Evolutionary conservation across 495 filamentous ascomycete species (phyloP), one percentile per base, ranked within the genome.

Genomic region (Talaromyces borbonicus): DNA sequence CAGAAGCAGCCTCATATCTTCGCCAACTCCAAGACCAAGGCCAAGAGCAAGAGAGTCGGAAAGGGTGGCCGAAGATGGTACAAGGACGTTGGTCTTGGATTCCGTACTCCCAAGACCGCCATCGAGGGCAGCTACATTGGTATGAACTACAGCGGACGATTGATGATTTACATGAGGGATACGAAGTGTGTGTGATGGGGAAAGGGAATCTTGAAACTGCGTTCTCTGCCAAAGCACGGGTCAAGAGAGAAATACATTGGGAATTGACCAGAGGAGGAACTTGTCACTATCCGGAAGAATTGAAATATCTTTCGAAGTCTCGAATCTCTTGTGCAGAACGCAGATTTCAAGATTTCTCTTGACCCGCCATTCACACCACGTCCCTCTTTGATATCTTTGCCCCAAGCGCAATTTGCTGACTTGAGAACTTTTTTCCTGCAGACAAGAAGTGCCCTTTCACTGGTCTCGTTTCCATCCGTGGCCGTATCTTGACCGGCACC

Each of bases 401-500:
- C n/a, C n/a, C n/a, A n/a, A n/a, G n/a, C n/a, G n/a, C n/a, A n/a
- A n/a, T n/a, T n/a, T n/a, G n/a, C n/a, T n/a, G n/a, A n/a, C n/a
- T n/a, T n/a, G n/a, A n/a, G n/a, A 25, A 46, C 43, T 20, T 12
- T 11, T 24, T 15, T 54, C 49, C 32, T 62, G 62, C 67, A 95
- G 92, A 99, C 81, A 96, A 99, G 84, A 99, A 99, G 79, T 99
- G 92, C 82, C 92, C 92, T 58, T 99, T 97, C 82, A 94, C 87
- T 54, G 93, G 93, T 66, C 74, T 86, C 63, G 89, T 97, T 60
- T 95, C 88, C 57, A 96, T 97, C 79, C 92, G 92, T 75, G 92
- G 92, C 67, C 90, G 92, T 90, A 96, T 99, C 83, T 78, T 99
- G 54, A 95, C 90, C 62, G 92, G 92, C 62, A 93, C 86, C 66